Base-by-base conservation (phyloP, 768 basidiomycete genomes). In the Hortiboletus campestris region DNA sequence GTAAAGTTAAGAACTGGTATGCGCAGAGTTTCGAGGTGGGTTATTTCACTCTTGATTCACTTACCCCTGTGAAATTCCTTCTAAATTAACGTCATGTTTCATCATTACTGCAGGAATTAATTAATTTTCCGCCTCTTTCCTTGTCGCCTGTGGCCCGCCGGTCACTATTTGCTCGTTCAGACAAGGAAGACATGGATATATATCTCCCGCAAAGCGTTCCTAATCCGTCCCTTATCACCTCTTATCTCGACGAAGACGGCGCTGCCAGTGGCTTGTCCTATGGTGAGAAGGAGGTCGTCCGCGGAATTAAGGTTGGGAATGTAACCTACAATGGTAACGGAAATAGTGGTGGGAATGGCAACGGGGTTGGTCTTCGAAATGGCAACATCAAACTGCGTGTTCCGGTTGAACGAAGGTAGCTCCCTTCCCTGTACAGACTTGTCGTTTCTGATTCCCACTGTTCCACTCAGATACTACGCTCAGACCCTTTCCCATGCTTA, bases 401-500 rank as follows among this genome's bases (percentile, higher is more conserved):
- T 9, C 59, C 60, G 12, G 28, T 60, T 16, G 59, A 60, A 51
- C 59, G 59, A 58, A 60, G 59, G 59, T 60, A 19, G 3, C 34
- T 19, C 17, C 13, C 17, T 28, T 59, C 10, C n/a, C 7, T 19
- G 14, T 13, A 35, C 17, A 4, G 19, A 36, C 36, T 5, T 42
- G 25, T 38, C 28, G 14, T 43, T 39, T 50, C 48, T 56, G 31
- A 53, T 53, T 65, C 46, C 17, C 48, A 46, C 41, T 39, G 16
- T 20, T 16, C 3, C 19, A 17, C 22, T 28, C 67, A 93, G 91
- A 72, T 97, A 95, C 74, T 95, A 94, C 67, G 90, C 93, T 9
- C 84, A 88, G 61, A 84, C 88, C 0, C 77, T 78, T 29, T 76
- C 78, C 60, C 79, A 85, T 39, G 72, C 78, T 17, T 97, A 93